Base-by-base conservation (phyloP, 345 rosid species). In the Heritiera fomes region DNA sequence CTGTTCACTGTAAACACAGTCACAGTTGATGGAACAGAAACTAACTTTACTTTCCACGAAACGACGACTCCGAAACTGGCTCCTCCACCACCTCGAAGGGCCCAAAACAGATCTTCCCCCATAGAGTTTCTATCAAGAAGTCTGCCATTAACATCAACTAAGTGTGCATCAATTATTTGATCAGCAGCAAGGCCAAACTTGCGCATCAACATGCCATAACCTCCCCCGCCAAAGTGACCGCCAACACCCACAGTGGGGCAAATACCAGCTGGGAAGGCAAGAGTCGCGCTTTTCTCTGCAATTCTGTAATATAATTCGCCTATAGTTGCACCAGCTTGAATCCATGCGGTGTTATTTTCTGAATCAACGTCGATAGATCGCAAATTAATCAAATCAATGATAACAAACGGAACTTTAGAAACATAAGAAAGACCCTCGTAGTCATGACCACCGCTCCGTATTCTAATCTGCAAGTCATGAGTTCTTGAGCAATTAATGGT, bases 81-180 rank as follows among this genome's bases (percentile, higher is more conserved):
- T 40, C 85, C 87, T 3, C 92, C 89, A 11, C 87, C 88, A 8
- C 91, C 91, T 79, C 89, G 75, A 8, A 87, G 83, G 14, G 92
- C 92, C 92, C 90, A 87, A 75, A 89, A 89, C 40, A 84, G 50
- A 46, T 89, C 90, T 79, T 88, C 28, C 95, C 40, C 89, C 90
- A 89, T 89, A 32, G 82, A 55, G 68, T 74, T 65, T 52, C 92
- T 78, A 73, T 87, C 76, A 0, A 84, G 76, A 15, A 86, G n/a
- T 60, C 73, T 83, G 13, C 90, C 92, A 34, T 75, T 30, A 28
- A 77, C 87, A 79, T 83, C 89, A 15, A 87, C 65, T 1, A 87
- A 13, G 34, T 61, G 58, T 17, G 89, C 92, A 68, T 89, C 90
- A 5, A 84, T 43, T 8, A 87, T 73, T 14, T 86, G 73, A 81